Conservation (phyloP, 306 rosid genomes). For the Cicer arietinum region DNA sequence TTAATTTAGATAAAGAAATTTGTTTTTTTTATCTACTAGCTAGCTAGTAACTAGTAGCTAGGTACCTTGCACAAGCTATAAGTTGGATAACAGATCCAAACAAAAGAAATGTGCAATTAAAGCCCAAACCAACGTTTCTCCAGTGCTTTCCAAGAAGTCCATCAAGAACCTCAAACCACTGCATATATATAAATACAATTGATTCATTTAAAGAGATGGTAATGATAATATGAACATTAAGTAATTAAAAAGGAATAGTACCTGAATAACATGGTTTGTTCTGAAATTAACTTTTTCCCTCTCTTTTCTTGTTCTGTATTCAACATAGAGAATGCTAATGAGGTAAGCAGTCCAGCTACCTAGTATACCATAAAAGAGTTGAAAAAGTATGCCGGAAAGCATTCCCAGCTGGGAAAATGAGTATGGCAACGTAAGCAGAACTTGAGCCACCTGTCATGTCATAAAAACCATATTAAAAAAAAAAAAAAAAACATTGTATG, state of each 20-base stretch:
- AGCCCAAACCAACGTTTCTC: slow-evolving; percentile 98
- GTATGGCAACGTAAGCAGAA: slow-evolving; percentile 91
- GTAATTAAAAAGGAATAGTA: slow-evolving; percentile 8
- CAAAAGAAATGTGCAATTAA: slow-evolving; percentile 97
- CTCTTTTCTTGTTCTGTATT: slow-evolving; percentile 95
- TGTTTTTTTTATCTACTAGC: not conserved
- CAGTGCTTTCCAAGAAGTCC: slow-evolving; percentile 96
- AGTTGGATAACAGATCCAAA: slow-evolving; percentile 99
- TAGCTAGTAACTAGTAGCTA: not conserved
- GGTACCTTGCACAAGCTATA: slow-evolving; percentile 97
- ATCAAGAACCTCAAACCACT: slow-evolving; percentile 99
- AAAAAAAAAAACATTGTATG: not conserved
- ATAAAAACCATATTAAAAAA: not conserved
- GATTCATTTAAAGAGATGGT: not conserved
- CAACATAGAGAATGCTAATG: slow-evolving; percentile 87
- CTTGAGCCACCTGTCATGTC: slow-evolving; percentile 86
- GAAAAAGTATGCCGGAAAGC: slow-evolving; percentile 90
- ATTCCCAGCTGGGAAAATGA: slow-evolving; percentile 96
- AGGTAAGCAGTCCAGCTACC: slow-evolving; percentile 99
- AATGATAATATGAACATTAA: not conserved
- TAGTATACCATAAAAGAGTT: slow-evolving; percentile 83
- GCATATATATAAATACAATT: not conserved
- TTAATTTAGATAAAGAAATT: not conserved
- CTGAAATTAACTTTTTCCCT: slow-evolving; percentile 94
- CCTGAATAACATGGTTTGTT: slow-evolving; percentile 92